Evolutionary conservation across 345 rosid species (phyloP).

Genomic region (Salix dunnii): DNA sequence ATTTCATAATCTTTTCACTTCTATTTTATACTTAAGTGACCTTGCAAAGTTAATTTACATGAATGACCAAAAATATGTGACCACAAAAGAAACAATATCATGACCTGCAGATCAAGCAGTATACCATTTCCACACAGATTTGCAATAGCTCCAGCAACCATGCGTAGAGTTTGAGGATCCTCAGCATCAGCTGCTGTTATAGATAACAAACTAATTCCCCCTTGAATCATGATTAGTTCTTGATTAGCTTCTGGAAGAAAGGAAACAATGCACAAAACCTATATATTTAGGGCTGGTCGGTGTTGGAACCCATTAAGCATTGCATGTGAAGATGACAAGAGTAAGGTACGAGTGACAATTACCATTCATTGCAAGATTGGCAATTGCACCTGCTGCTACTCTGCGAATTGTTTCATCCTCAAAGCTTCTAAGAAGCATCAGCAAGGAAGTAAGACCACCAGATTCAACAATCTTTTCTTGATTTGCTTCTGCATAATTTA

Average conservation of each 20-base stretch:
- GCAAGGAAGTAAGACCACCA: conserved; percentile 35
- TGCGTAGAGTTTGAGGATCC: conserved; percentile 38
- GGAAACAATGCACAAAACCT: neutral
- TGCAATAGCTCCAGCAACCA: conserved; percentile 40
- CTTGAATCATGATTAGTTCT: conserved; percentile 33
- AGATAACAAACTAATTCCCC: conserved; percentile 31
- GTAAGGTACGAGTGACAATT: neutral
- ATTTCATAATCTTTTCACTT: neutral
- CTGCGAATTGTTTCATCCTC: conserved; percentile 39
- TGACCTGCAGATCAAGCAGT: neutral
- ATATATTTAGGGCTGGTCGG: neutral
- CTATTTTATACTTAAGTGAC: neutral
- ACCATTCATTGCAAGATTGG: conserved; percentile 41
- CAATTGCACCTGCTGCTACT: conserved; percentile 38
- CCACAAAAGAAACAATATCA: neutral
- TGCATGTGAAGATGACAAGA: neutral
- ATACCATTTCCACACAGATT: conserved; percentile 36
- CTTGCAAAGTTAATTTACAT: neutral
- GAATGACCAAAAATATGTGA: neutral
- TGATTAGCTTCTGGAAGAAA: conserved; percentile 31
- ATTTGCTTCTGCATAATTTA: conserved; percentile 24
- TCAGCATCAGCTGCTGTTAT: conserved; percentile 37
- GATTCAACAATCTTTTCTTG: conserved; percentile 33
- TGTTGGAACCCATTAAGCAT: neutral
- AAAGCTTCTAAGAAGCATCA: conserved; percentile 33